These are phyloP conservation scores for Pestalotiopsis sp. DNA, from an alignment of 2,329 filamentous ascomycete species.

Conservation along the genomic window DNA sequence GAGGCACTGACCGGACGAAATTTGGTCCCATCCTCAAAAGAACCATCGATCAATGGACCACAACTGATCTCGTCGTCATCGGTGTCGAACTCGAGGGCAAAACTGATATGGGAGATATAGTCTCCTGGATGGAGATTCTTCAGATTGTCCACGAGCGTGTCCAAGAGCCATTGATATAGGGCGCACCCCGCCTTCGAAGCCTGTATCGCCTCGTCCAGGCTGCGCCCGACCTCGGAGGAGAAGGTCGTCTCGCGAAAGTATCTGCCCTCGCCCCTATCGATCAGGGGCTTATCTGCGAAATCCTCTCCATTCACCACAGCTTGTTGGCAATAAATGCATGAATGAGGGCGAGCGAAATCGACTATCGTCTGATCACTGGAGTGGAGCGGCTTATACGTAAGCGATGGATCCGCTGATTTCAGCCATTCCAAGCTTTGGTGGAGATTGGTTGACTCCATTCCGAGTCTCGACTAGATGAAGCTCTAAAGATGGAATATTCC, in stretches of 20 bases:
- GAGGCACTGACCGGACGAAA: not conserved
- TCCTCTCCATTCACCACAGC: not conserved
- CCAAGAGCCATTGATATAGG: not conserved
- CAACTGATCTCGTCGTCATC: not conserved
- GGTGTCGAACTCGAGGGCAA: not conserved
- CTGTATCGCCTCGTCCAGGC: not conserved
- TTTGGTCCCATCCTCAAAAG: not conserved
- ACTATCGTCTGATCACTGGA: not conserved
- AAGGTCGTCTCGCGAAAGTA: not conserved
- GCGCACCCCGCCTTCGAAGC: not conserved
- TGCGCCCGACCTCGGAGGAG: not conserved
- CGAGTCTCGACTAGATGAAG: not conserved
- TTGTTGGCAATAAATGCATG: not conserved
- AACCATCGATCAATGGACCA: not conserved
- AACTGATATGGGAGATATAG: not conserved
- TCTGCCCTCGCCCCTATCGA: not conserved
- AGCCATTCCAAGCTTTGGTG: not conserved
- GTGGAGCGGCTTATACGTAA: not conserved
- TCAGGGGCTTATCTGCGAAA: not conserved
- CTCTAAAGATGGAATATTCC: not conserved
- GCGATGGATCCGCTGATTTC: not conserved
- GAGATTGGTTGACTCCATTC: not conserved
- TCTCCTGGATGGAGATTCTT: not conserved
- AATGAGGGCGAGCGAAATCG: not conserved
- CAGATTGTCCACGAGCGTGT: not conserved